Evolutionary conservation across 2,329 filamentous ascomycete species (phyloP).

Genomic region (Fusarium anthophilum): DNA sequence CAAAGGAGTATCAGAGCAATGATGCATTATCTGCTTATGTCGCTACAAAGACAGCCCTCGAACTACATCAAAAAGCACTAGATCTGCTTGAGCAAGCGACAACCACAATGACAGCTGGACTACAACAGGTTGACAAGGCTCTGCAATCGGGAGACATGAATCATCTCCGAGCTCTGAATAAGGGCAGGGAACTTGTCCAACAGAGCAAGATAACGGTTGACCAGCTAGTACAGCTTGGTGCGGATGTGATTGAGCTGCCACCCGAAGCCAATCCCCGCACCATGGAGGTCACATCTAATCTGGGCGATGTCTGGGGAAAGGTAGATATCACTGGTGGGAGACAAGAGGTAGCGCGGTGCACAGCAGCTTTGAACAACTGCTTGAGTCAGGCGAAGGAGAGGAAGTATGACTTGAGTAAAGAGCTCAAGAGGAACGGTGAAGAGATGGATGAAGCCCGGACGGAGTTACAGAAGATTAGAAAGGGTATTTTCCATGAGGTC

Average conservation of each 20-base stretch:
- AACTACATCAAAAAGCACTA: slow-evolving; percentile 54
- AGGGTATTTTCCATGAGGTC: slow-evolving; percentile 46
- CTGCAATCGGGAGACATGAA: slow-evolving; percentile 47
- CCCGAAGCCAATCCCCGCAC: slow-evolving; percentile 56
- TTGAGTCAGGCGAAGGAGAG: slow-evolving; percentile 46
- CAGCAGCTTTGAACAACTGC: slow-evolving; percentile 45
- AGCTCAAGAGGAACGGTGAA: slow-evolving; percentile 44
- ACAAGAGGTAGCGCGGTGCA: slow-evolving; percentile 49
- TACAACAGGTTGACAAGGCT: slow-evolving; percentile 54
- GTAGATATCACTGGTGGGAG: slow-evolving; percentile 59
- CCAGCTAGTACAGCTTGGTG: slow-evolving; percentile 20
- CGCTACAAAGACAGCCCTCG: slow-evolving; percentile 46
- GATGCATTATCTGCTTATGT: slow-evolving; percentile 51
- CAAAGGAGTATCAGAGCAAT: slow-evolving; percentile 51
- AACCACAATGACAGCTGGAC: slow-evolving; percentile 46
- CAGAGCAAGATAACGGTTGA: slow-evolving; percentile 19
- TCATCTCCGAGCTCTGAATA: slow-evolving; percentile 21
- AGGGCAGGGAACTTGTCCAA: slow-evolving; percentile 13
- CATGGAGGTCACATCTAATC: slow-evolving; percentile 43
- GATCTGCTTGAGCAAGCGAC: slow-evolving; percentile 52
- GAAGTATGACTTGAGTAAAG: slow-evolving; percentile 41
- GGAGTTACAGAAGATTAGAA: slow-evolving; percentile 56
- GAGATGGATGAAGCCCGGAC: slow-evolving; percentile 47
- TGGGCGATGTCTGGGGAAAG: slow-evolving; percentile 62
- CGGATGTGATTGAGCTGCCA: slow-evolving; percentile 12